Conservation (phyloP, 371 early-diverging fungal genomes). For the Rhizopus sp. region DNA sequence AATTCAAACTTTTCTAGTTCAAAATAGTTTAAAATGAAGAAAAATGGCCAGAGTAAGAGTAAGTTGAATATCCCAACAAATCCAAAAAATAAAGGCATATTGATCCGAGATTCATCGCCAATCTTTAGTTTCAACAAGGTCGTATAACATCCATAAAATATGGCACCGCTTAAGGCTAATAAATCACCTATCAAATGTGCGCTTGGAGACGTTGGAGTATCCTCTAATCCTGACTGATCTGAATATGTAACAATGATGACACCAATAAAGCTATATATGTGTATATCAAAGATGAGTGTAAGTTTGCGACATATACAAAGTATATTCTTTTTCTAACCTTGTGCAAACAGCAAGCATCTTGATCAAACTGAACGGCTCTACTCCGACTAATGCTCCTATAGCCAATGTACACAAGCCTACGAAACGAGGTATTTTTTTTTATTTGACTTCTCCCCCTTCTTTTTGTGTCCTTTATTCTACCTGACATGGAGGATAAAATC, state of each 20-base stretch:
- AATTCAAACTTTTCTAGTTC: constrained; percentile 73
- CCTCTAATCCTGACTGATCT: constrained; percentile 54
- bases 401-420: constrained; percentile 72
- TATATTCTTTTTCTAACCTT: constrained; percentile 36
- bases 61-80: constrained; percentile 80
- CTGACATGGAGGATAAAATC: constrained; percentile 72
- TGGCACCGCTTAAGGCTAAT: constrained; percentile 71
- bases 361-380: constrained; percentile 59
- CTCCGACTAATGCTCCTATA: constrained; percentile 66
- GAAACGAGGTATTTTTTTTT: not conserved
- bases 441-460: not conserved
- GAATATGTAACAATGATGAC: constrained; percentile 60
- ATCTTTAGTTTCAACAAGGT: constrained; percentile 71
- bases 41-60: constrained; percentile 70
- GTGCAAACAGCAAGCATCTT: constrained; percentile 62
- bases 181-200: constrained; percentile 65
- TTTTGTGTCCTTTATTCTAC: constrained; percentile 10
- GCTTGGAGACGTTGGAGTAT: constrained; percentile 68
- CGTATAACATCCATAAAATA: constrained; percentile 82
- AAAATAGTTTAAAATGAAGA: constrained; percentile 62
- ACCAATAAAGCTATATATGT: constrained; percentile 57
- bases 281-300: not conserved
- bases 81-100: constrained; percentile 82
- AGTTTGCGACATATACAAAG: not conserved
- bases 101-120: constrained; percentile 70